These are phyloP conservation scores for Phaseolus coccineus DNA, from an alignment of 331 rosid genomes.

Conservation along the genomic window DNA sequence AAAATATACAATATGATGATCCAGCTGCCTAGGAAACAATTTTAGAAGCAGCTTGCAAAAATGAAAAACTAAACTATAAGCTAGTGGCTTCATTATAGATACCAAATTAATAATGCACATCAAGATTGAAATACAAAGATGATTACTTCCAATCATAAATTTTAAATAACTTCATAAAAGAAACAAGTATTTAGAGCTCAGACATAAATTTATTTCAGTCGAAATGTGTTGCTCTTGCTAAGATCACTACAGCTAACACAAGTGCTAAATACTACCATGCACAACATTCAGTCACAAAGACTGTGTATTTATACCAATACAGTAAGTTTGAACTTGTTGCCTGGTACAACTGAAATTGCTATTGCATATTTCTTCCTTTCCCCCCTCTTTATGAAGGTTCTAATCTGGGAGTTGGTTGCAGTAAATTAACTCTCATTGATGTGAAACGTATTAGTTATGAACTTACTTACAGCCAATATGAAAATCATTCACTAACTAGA, in stretches of 20 bases:
- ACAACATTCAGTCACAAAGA: background rate
- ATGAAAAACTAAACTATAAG: background rate
- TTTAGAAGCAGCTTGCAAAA: conserved; percentile 17
- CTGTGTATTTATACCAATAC: background rate
- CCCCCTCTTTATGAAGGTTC: conserved; percentile 16
- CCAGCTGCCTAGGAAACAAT: conserved; percentile 17
- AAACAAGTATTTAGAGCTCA: background rate
- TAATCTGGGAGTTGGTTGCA: conserved; percentile 7
- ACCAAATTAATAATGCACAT: conserved; percentile 28
- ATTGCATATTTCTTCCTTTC: background rate
- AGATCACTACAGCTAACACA: conserved; percentile 2
- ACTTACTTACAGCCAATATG: conserved; percentile 23
- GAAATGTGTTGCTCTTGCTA: background rate
- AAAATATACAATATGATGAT: conserved; percentile 15
- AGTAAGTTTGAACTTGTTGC: background rate
- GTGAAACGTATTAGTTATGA: background rate
- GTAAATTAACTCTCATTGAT: conserved; percentile 13
- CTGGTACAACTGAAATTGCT: conserved; percentile 15
- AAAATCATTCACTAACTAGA: conserved; percentile 13
- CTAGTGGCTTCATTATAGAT: conserved; percentile 21
- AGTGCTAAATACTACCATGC: conserved; percentile 6
- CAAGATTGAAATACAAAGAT: background rate
- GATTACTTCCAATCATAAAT: background rate
- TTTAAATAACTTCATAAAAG: background rate
- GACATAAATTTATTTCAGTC: conserved; percentile 14